Evolutionary conservation across 805 yeast species (phyloP).

Genomic region (Nakazawaea wickerhamii): DNA sequence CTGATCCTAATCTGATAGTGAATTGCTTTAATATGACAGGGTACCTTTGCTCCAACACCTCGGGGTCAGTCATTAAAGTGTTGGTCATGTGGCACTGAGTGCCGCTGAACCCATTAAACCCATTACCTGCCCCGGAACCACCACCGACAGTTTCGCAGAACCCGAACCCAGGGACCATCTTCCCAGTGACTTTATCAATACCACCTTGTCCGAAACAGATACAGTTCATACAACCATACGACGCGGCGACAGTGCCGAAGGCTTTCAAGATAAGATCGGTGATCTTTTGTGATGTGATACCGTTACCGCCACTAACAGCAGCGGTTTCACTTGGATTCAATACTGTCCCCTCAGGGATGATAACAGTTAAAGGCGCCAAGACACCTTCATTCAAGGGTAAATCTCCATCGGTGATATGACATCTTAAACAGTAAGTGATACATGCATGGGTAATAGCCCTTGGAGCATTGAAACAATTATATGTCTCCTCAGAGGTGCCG

Average conservation of each 20-base stretch:
- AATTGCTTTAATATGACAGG: constrained; percentile 44
- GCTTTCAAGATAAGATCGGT: constrained; percentile 81
- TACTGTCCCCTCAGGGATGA: constrained; percentile 29
- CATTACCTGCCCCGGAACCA: constrained; percentile 48
- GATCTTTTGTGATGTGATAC: constrained; percentile 80
- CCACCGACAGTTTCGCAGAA: constrained; percentile 53
- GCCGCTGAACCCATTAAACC: constrained; percentile 37
- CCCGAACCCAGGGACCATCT: constrained; percentile 42
- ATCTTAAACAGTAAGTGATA: constrained; percentile 46
- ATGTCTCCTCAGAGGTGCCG: constrained; percentile 46
- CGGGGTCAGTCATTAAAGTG: constrained; percentile 51
- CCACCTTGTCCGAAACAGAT: constrained; percentile 78
- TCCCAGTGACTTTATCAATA: constrained; percentile 32
- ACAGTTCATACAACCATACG: constrained; percentile 89
- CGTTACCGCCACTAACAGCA: constrained; percentile 43
- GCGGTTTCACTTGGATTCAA: constrained; percentile 40
- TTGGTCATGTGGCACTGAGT: constrained; percentile 53
- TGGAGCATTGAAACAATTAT: constrained; percentile 51
- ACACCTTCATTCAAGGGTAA: constrained; percentile 55
- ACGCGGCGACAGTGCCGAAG: constrained; percentile 77
- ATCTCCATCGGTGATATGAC: constrained; percentile 43
- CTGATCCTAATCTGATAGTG: constrained; percentile 38
- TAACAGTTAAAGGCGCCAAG: constrained; percentile 27
- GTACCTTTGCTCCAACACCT: constrained; percentile 45
- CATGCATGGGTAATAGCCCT: constrained; percentile 48